A percentile compares a stretch with the other conserved stretches of the same genome.
Evolutionary conservation across 78 protist genomes (phyloP).

Genomic region (Pigoraptor vietnamica): DNA sequence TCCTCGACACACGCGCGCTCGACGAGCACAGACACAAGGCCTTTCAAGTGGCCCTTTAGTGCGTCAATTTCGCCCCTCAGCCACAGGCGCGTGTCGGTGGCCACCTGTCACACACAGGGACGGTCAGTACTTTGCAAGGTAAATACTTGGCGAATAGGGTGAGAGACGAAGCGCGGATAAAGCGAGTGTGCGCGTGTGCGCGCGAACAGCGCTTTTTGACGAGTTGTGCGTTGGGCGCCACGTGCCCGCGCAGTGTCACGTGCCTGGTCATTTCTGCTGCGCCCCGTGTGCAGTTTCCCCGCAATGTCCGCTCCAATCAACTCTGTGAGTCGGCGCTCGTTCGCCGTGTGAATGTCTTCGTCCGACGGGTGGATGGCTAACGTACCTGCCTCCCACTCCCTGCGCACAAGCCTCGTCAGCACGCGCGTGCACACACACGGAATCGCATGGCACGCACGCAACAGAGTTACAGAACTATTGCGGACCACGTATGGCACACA

Average conservation of each 20-base stretch:
- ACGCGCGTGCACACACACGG: too few relatives aligned
- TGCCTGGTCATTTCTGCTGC: conserved; percentile 58
- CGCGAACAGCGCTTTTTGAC: too few relatives aligned
- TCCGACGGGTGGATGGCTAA: conserved; percentile 38
- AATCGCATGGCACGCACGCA: too few relatives aligned
- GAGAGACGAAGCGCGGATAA: too few relatives aligned
- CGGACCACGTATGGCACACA: too few relatives aligned
- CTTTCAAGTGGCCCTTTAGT: neutral
- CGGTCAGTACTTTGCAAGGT: too few relatives aligned
- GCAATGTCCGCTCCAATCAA: conserved; percentile 44
- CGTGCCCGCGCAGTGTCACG: too few relatives aligned
- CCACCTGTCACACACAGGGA: conserved; percentile 29
- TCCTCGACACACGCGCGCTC: conserved; percentile 35
- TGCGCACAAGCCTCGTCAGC: too few relatives aligned
- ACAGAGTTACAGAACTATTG: too few relatives aligned
- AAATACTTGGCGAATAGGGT: too few relatives aligned
- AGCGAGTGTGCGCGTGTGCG: too few relatives aligned
- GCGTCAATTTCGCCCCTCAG: conserved; percentile 22
- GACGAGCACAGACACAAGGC: neutral
- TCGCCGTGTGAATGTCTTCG: conserved; percentile 81
- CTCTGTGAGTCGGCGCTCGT: conserved; percentile 66
- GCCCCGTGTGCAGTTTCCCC: conserved; percentile 73
- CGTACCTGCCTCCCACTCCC: conserved; percentile 30
- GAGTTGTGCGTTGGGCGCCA: too few relatives aligned
- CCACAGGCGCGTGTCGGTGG: conserved; percentile 68